These are phyloP conservation scores for Pythium brachiatum DNA, from an alignment of 352 stramenopile genomes.

Conservation along the genomic window DNA sequence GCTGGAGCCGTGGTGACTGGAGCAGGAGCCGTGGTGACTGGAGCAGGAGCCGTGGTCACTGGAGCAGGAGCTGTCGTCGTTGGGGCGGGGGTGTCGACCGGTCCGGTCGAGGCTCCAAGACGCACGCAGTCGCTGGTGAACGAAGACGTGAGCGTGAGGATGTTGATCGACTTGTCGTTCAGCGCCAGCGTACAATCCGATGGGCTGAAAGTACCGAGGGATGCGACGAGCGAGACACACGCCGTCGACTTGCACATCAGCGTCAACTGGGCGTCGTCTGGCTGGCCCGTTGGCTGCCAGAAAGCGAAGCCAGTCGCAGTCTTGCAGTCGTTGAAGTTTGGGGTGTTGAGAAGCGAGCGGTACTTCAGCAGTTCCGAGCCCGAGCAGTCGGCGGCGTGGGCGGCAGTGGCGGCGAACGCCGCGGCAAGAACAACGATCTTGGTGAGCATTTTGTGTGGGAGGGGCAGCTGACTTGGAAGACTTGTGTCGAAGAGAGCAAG, in stretches of 20 bases:
- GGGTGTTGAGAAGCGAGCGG: background rate
- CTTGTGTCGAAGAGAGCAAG: background rate
- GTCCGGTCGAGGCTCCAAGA: background rate
- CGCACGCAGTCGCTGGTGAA: background rate
- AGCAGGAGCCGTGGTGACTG: background rate
- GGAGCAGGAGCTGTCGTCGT: too few species aligned
- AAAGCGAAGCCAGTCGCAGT: slow-evolving; percentile 34
- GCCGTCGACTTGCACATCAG: slow-evolving; percentile 29
- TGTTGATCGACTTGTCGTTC: background rate
- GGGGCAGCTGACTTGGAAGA: too few species aligned
- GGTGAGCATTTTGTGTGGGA: background rate
- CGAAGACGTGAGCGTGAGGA: background rate
- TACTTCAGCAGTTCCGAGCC: background rate
- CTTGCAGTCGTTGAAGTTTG: slow-evolving; percentile 8
- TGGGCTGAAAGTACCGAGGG: background rate
- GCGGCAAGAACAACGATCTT: background rate
- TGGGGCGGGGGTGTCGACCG: background rate
- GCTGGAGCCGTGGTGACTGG: background rate
- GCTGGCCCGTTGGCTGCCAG: slow-evolving; percentile 26
- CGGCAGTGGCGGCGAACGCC: background rate
- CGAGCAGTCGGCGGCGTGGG: background rate
- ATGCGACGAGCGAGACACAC: slow-evolving; percentile 7
- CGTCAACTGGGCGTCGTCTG: slow-evolving; percentile 25
- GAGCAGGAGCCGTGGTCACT: background rate
- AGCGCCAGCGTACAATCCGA: background rate